Conservation (phyloP, 352 stramenopile species). For the Phytophthora foliorum region DNA sequence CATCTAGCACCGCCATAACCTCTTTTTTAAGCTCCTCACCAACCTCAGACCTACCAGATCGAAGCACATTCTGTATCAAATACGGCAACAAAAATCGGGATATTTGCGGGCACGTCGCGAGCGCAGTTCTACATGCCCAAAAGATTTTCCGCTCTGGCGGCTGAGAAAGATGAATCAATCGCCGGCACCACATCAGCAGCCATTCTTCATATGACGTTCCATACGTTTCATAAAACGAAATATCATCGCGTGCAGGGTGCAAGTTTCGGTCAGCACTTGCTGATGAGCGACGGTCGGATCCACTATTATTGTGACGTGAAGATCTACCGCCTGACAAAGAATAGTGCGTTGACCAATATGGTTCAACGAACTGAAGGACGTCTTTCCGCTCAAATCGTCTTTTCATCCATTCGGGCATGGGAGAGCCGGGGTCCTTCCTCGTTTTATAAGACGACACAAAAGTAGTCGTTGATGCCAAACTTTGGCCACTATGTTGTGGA, state of each 20-base stretch:
- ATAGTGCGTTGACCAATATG: slow-evolving; percentile 93
- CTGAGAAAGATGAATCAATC: slow-evolving; percentile 81
- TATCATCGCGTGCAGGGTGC: slow-evolving; percentile 44
- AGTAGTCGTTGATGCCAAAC: slow-evolving; percentile 32
- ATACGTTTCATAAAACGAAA: slow-evolving; percentile 84
- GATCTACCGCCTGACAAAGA: slow-evolving; percentile 40
- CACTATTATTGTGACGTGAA: slow-evolving; percentile 20
- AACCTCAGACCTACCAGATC: slow-evolving; percentile 65
- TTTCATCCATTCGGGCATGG: slow-evolving; percentile 90
- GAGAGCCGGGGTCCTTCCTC: slow-evolving; percentile 15
- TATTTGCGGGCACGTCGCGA: slow-evolving; percentile 78
- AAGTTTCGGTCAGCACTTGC: slow-evolving; percentile 34
- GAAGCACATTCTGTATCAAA: slow-evolving; percentile 88
- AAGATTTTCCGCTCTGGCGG: slow-evolving; percentile 90
- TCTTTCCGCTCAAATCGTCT: slow-evolving; percentile 85
- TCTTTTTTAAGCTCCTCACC: slow-evolving; percentile 84
- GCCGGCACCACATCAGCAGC: slow-evolving; percentile 81
- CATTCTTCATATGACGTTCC: slow-evolving; percentile 83
- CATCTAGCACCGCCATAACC: slow-evolving; percentile 83
- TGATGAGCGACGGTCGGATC: slow-evolving; percentile 19
- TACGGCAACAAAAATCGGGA: slow-evolving; percentile 86
- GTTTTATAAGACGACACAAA: slow-evolving; percentile 29
- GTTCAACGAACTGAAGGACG: slow-evolving; percentile 89
- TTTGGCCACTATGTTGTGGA: slow-evolving; percentile 79
- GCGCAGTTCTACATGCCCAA: slow-evolving; percentile 64